Evolutionary conservation across 148 eudicot genomes (phyloP).

Genomic region (Simmondsia chinensis): DNA sequence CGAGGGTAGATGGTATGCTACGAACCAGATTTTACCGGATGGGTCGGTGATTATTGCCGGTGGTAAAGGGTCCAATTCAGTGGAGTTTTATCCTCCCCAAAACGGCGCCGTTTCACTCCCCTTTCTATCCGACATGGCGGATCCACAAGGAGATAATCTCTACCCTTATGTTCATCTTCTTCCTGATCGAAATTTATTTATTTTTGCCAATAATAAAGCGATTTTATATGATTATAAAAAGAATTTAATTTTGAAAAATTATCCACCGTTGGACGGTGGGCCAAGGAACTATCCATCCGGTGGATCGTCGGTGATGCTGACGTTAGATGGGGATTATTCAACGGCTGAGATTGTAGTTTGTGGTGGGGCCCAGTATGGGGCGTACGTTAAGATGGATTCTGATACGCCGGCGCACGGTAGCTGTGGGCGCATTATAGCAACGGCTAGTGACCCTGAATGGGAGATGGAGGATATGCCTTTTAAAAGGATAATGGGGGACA

Average conservation of each 20-base stretch:
- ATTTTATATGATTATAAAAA: constrained; percentile 44
- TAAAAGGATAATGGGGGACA: constrained; percentile 82
- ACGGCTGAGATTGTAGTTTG: constrained; percentile 61
- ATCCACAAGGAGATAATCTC: constrained; percentile 68
- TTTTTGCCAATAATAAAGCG: constrained; percentile 67
- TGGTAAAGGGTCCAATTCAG: constrained; percentile 34
- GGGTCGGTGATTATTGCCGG: constrained; percentile 70
- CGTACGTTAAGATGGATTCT: constrained; percentile 41
- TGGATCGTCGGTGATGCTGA: constrained; percentile 87
- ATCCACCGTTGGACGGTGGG: constrained; percentile 68
- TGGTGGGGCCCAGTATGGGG: constrained; percentile 87
- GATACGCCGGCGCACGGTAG: constrained; percentile 62
- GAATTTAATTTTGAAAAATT: constrained; percentile 21
- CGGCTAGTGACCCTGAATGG: constrained; percentile 53
- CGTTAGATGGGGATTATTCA: constrained; percentile 52
- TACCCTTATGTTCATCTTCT: constrained; percentile 85
- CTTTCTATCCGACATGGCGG: constrained; percentile 44
- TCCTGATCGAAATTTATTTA: constrained; percentile 61
- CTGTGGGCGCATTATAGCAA: constrained; percentile 78
- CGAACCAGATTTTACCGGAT: constrained; percentile 71
- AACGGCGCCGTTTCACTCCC: constrained; percentile 45
- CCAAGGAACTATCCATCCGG: constrained; percentile 91
- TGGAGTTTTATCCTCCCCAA: constrained; percentile 63
- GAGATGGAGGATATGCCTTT: constrained; percentile 89
- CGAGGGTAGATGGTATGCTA: constrained; percentile 71